Conservation (phyloP, 225 moss, liverwort and hornwort genomes). For the Thuidium tamariscinum region DNA sequence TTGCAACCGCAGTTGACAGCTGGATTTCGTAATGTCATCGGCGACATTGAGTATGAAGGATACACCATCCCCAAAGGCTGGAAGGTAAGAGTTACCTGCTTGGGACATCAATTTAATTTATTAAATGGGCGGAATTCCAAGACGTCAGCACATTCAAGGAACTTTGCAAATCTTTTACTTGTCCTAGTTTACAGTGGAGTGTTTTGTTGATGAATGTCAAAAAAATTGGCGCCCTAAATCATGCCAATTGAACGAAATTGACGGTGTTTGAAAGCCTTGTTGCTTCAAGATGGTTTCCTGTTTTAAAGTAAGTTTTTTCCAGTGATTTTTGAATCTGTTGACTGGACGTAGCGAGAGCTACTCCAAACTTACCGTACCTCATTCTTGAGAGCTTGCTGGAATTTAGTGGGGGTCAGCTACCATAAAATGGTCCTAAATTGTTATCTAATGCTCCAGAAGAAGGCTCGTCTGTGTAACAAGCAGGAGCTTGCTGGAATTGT, state of each 20-base stretch:
- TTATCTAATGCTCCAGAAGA: neutral
- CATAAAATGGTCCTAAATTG: too few relatives aligned
- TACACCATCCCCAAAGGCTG: constrained; percentile 3
- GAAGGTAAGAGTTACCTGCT: neutral
- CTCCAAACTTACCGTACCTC: neutral
- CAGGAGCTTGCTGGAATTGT: neutral
- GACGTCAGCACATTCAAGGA: too few relatives aligned
- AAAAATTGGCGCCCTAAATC: too few relatives aligned
- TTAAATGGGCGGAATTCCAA: neutral
- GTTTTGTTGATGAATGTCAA: neutral
- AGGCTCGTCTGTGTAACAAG: neutral
- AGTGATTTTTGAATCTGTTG: neutral
- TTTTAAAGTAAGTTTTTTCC: too few relatives aligned
- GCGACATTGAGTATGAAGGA: neutral
- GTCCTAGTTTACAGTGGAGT: neutral
- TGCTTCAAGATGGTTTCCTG: too few relatives aligned
- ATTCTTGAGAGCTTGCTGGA: neutral
- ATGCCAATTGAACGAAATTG: neutral
- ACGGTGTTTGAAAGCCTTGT: neutral
- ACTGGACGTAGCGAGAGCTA: neutral
- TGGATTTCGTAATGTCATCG: neutral
- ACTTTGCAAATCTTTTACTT: neutral
- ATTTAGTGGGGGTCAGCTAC: neutral
- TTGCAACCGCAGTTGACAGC: neutral
- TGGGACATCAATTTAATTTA: too few relatives aligned